phyloP scores from a whole-genome alignment of 2,329 filamentous ascomycete genomes.

The Boeremia exigua region DNA sequence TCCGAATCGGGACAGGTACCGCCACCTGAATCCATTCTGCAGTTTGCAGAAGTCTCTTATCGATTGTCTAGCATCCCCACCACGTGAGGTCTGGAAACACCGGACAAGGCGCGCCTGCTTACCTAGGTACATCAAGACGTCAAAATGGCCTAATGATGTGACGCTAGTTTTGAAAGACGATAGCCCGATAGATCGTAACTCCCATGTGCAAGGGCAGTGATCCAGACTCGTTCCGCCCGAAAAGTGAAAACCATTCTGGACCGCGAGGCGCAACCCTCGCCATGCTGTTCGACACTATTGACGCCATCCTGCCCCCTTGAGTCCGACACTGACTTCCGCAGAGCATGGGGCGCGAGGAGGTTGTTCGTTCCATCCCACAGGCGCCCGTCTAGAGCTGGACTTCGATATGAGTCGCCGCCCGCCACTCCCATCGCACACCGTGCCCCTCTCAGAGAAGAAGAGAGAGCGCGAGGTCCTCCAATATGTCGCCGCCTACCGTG shows the following conservation, averaged over 20 bases:
- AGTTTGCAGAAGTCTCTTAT: neutral
- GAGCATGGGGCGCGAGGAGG: slow-evolving; percentile 8
- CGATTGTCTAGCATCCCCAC: neutral
- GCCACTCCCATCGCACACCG: slow-evolving; percentile 1
- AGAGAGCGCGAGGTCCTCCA: slow-evolving; percentile 37
- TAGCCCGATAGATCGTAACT: neutral
- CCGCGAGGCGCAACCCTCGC: neutral
- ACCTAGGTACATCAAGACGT: neutral
- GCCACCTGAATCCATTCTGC: too few species aligned
- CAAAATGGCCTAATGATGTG: neutral
- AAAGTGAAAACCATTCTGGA: slow-evolving; percentile 4
- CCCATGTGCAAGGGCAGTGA: slow-evolving; percentile 5
- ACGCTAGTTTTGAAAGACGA: neutral
- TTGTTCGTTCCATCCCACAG: neutral
- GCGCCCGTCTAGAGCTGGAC: neutral
- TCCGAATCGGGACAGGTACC: too few species aligned
- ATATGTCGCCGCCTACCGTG: slow-evolving; percentile 35
- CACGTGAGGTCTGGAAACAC: neutral
- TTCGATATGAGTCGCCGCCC: slow-evolving; percentile 9
- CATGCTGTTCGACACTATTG: slow-evolving; percentile 1
- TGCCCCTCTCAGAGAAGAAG: slow-evolving; percentile 22
- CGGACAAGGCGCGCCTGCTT: neutral
- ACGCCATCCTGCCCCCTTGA: neutral
- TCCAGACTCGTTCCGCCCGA: slow-evolving; percentile 9
- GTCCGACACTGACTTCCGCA: neutral